A percentile compares a stretch with the other conserved stretches of the same genome.
phyloP scores from a whole-genome alignment of 2,329 filamentous ascomycete genomes.

The Ophiostoma piceae region DNA sequence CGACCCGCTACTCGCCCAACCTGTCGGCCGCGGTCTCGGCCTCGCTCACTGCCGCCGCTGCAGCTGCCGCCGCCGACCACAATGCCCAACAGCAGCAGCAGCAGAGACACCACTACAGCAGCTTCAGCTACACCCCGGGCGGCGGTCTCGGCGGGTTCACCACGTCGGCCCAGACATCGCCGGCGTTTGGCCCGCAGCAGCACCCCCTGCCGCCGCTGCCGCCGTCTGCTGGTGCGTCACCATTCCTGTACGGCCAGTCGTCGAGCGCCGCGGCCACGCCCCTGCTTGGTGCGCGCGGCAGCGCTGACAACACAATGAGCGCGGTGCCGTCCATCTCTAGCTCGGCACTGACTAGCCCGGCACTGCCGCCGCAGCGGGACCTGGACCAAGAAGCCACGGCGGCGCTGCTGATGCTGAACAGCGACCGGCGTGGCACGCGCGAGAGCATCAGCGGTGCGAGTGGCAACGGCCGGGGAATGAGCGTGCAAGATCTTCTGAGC shows the following conservation, averaged over 20 bases:
- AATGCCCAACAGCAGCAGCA: constrained; percentile 33
- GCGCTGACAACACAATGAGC: neutral
- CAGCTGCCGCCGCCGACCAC: constrained; percentile 34
- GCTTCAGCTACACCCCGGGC: constrained; percentile 43
- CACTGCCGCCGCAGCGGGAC: constrained; percentile 51
- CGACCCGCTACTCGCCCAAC: constrained; percentile 26
- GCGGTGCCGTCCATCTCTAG: constrained; percentile 31
- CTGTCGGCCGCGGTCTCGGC: constrained; percentile 37
- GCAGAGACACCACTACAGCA: constrained; percentile 35
- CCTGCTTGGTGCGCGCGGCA: neutral
- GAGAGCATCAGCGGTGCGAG: constrained; percentile 32
- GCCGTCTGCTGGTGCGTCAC: constrained; percentile 14
- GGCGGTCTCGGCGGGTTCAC: constrained; percentile 24
- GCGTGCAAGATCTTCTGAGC: constrained; percentile 51
- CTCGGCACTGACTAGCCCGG: constrained; percentile 56
- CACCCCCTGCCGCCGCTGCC: constrained; percentile 32
- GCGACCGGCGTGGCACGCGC: constrained; percentile 53
- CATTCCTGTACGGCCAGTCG: constrained; percentile 33
- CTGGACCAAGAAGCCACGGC: constrained; percentile 75
- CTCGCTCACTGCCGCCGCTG: constrained; percentile 31
- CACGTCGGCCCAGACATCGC: constrained; percentile 48
- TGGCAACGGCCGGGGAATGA: constrained; percentile 43
- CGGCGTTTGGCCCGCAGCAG: constrained; percentile 50
- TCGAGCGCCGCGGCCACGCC: constrained; percentile 1
- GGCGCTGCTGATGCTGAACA: constrained; percentile 81